Percentiles rank a stretch among this genome's conserved stretches.
phyloP scores from a whole-genome alignment of 176 grass and related monocot genomes.

The Tillandsia fasciculata region DNA sequence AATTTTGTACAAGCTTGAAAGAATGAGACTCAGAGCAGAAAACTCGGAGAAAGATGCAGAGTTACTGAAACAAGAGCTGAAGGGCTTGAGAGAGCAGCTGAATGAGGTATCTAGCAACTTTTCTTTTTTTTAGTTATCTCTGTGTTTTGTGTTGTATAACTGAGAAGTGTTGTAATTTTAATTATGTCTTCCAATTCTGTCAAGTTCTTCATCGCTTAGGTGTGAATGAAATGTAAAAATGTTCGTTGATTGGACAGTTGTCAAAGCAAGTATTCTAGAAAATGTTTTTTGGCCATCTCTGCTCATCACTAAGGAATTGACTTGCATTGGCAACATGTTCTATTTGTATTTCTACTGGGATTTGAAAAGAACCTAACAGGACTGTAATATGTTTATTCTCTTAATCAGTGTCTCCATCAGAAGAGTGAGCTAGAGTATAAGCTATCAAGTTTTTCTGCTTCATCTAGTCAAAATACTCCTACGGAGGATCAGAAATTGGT shows the following conservation, averaged over 20 bases:
- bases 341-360: conserved; percentile 3
- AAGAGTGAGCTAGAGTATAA: conserved; percentile 52
- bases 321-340: neutral
- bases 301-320: neutral
- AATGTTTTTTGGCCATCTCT: neutral
- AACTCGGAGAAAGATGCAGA: conserved; percentile 56
- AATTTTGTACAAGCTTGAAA: conserved; percentile 49
- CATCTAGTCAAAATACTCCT: conserved; percentile 30
- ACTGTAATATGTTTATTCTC: conserved; percentile 24
- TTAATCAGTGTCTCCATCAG: conserved; percentile 43
- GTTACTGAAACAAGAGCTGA: conserved; percentile 54
- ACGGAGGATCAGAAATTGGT: conserved; percentile 72
- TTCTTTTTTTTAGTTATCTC: neutral
- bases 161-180: neutral
- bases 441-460: conserved; percentile 27
- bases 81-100: conserved; percentile 49
- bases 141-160: neutral
- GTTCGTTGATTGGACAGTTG: neutral
- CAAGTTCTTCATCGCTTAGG: neutral
- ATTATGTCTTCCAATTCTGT: neutral
- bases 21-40: conserved; percentile 56
- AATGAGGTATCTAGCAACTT: conserved; percentile 39
- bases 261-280: neutral
- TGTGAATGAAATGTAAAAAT: neutral
- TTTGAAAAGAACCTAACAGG: conserved; percentile 22